Percentiles rank a stretch among this genome's conserved stretches.
These are phyloP conservation scores for Saccharum officinarum DNA, from an alignment of 176 grass and related monocot species.

Conservation along the genomic window DNA sequence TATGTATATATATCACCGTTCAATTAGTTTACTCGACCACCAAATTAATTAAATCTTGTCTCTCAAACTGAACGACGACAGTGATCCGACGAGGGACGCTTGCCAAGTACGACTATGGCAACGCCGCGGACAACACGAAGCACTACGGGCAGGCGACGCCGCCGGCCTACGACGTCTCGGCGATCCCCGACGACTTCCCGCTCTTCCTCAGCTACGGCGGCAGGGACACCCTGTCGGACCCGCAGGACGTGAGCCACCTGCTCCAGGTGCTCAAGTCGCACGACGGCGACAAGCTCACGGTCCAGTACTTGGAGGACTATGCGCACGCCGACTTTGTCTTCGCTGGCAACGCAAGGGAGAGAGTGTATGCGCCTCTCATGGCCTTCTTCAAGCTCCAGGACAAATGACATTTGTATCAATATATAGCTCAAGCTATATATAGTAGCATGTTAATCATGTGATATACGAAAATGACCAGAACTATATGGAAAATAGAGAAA, in stretches of 20 bases:
- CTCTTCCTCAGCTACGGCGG: conserved; percentile 63
- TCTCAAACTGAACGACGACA: conserved; percentile 10
- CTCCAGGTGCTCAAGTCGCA: conserved; percentile 37
- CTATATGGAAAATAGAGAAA: too few species aligned
- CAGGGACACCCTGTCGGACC: conserved; percentile 56
- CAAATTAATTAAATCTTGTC: background rate
- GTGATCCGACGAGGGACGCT: conserved; percentile 51
- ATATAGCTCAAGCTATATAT: background rate
- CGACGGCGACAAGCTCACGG: conserved; percentile 40
- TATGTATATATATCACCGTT: background rate
- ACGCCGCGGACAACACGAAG: conserved; percentile 38
- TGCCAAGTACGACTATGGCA: conserved; percentile 60
- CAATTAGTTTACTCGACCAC: background rate
- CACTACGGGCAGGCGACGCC: conserved; percentile 50
- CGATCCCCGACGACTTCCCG: conserved; percentile 50
- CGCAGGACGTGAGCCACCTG: conserved; percentile 43
- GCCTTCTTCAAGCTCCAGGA: conserved; percentile 59
- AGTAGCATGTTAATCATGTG: background rate
- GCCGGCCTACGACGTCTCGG: conserved; percentile 51
- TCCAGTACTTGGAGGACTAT: conserved; percentile 54
- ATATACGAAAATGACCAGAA: too few species aligned
- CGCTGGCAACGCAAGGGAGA: conserved; percentile 35
- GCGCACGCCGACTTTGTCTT: conserved; percentile 64
- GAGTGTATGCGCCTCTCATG: conserved; percentile 48
- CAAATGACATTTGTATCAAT: conserved; percentile 4